Base-by-base conservation (phyloP, 768 basidiomycete species). In the Mycena haematopus region DNA sequence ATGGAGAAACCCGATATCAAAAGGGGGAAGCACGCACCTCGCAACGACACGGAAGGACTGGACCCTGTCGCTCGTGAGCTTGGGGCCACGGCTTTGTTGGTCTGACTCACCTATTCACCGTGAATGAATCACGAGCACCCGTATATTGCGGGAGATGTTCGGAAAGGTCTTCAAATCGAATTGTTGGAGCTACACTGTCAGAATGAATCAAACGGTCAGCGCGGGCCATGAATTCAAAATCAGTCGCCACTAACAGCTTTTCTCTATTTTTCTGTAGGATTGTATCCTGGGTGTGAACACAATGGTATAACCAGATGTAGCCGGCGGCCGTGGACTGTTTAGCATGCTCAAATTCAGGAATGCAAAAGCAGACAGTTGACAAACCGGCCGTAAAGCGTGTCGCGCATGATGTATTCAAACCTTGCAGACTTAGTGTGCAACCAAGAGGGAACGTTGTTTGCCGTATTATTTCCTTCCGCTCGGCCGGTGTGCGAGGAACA, bases 31-130 rank as follows among this genome's bases (percentile, higher is more conserved):
- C 21, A 58, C 57, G 24, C 17, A 25, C 56, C 68, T 44, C 55
- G 65, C 59, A 60, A 21, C 27, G 52, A 52, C 70, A 73, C 4
- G 73, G 72, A 19, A 72, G 56, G 17, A 72, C 49, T n/a, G 57
- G 40, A 40, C 74, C 73, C 25, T 65, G 61, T 60, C 65, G 54
- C 33, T 22, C 29, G 22, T 36, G 17, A 59, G 50, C 24, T 27
- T 17, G 22, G 29, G 25, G 17, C 31, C 36, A 27, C 21, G 35
- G 42, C 2, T 17, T 6, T 11, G 45, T 19, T 14, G 47, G 14
- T 31, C 44, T 44, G 27, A 44, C 53, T 10, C 8, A 61, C 60
- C 35, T 62, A 38, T 25, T 46, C 27, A 22, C 62, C 62, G 25
- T 63, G 62, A n/a, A 62, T 62, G 42, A n/a, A n/a, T n/a, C n/a